Evolutionary conservation across 768 basidiomycete genomes (phyloP), one percentile per base, ranked within the genome.

Genomic region (Serendipita sp.): DNA sequence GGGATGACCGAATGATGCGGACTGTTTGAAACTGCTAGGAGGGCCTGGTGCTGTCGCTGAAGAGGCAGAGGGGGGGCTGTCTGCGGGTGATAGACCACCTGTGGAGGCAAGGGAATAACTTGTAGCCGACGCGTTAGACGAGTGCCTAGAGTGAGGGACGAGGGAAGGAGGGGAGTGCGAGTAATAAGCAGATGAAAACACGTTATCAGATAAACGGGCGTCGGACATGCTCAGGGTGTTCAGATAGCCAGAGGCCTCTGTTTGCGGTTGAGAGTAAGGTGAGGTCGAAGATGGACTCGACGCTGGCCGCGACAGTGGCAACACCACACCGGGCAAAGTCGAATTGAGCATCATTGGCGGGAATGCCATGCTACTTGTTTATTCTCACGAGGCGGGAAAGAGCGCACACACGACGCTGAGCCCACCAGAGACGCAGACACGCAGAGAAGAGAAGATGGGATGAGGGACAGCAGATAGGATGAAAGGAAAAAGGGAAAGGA

Each of bases 61-160:
- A 77, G 75, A 83, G 85, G 75, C 83, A 81, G 73, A 87, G n/a
- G 86, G 86, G 64, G 86, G 84, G 4, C 85, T 86, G 77, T 86
- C 81, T 66, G 73, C 75, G 68, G 79, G 76, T 65, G 80, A 75
- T 56, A 71, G 70, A 68, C 79, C 68, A 71, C 76, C 78, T 36
- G 73, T 66, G 62, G 76, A 71, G 23, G 75, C 65, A 69, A 79
- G 72, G 41, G 79, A 73, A 69, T 78, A 81, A 34, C 73, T 67
- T 41, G 80, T 76, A 63, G 77, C 73, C 69, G 75, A 74, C 23
- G 71, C 66, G 54, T 48, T 66, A 44, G 68, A 66, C 47, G 69
- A 67, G 70, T 74, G 73, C 69, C 80, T 78, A 65, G 73, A 70
- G 70, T 78, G 77, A 71, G 81, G 77, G 68, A 68, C 62, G 60